These are phyloP conservation scores for Hypoxylon rubiginosum DNA, from an alignment of 2,329 filamentous ascomycete genomes.

Conservation along the genomic window DNA sequence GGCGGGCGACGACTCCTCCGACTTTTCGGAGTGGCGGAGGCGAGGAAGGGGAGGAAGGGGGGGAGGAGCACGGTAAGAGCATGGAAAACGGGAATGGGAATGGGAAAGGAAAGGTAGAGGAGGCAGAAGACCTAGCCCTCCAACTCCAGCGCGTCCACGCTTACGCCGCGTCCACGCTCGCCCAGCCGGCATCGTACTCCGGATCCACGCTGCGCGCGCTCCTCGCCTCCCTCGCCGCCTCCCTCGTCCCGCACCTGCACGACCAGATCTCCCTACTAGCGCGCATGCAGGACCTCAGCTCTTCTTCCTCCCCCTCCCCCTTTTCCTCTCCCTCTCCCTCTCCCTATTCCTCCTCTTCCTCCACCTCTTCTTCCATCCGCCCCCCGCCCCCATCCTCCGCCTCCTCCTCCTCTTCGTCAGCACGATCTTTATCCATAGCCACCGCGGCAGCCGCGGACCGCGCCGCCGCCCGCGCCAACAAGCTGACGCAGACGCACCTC, in stretches of 20 bases:
- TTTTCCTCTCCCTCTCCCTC: neutral
- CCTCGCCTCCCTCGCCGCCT: constrained; percentile 33
- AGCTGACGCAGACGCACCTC: constrained; percentile 42
- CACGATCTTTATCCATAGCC: constrained; percentile 7
- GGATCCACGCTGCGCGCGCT: constrained; percentile 21
- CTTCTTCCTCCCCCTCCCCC: neutral
- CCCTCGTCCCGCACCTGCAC: constrained; percentile 36
- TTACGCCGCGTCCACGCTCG: constrained; percentile 31
- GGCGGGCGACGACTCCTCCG: too few relatives aligned
- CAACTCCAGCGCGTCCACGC: constrained; percentile 25
- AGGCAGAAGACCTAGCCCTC: neutral
- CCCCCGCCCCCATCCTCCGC: neutral
- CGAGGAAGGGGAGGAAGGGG: too few relatives aligned
- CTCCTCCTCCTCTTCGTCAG: neutral
- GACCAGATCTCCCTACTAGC: constrained; percentile 30
- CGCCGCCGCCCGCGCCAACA: constrained; percentile 18
- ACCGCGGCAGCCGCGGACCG: constrained; percentile 1
- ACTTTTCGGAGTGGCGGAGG: neutral
- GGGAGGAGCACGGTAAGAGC: too few relatives aligned
- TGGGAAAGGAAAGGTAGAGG: too few relatives aligned
- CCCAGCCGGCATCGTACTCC: constrained; percentile 35
- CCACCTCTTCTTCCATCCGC: neutral
- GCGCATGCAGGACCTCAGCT: constrained; percentile 31
- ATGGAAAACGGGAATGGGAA: constrained; percentile 2
- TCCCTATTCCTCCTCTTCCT: neutral